A percentile compares a stretch with the other conserved stretches of the same genome.
phyloP scores from a whole-genome alignment of 1,284 basidiomycete species.

The Coriolopsis trogii region DNA sequence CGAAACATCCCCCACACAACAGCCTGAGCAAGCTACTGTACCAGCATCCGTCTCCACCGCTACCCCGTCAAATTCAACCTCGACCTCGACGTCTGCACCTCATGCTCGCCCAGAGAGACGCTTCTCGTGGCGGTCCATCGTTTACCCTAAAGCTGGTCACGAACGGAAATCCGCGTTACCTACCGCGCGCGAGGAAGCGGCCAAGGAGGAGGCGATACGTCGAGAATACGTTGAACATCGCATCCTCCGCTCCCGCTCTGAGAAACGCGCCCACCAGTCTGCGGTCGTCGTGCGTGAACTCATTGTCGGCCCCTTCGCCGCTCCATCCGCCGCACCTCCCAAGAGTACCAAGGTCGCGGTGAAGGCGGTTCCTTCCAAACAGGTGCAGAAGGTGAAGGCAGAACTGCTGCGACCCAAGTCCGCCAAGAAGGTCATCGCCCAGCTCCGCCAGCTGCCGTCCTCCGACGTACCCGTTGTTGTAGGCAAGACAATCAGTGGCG shows the following conservation, averaged over 20 bases:
- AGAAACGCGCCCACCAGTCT: constrained; percentile 64
- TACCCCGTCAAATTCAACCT: neutral
- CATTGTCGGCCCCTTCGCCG: constrained; percentile 57
- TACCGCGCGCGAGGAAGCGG: constrained; percentile 38
- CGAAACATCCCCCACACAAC: too few species aligned
- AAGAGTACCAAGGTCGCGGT: constrained; percentile 40
- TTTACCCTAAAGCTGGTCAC: constrained; percentile 13
- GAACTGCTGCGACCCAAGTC: constrained; percentile 66
- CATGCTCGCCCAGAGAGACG: constrained; percentile 23
- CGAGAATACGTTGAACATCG: constrained; percentile 18
- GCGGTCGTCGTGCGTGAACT: constrained; percentile 65
- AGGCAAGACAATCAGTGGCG: constrained; percentile 23
- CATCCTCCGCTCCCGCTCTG: constrained; percentile 43
- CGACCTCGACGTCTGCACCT: neutral
- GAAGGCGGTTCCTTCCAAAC: constrained; percentile 39
- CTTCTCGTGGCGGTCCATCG: constrained; percentile 32
- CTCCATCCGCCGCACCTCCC: constrained; percentile 25
- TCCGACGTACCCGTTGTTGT: constrained; percentile 27
- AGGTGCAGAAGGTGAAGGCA: constrained; percentile 69
- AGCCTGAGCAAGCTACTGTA: neutral
- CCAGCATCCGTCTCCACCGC: neutral
- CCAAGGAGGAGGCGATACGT: constrained; percentile 12
- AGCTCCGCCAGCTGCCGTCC: constrained; percentile 54
- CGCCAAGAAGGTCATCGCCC: constrained; percentile 70
- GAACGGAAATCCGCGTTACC: constrained; percentile 41